These are phyloP conservation scores for Penicillium cosmopolitanum DNA, from an alignment of 495 filamentous ascomycete species.

Conservation along the genomic window DNA sequence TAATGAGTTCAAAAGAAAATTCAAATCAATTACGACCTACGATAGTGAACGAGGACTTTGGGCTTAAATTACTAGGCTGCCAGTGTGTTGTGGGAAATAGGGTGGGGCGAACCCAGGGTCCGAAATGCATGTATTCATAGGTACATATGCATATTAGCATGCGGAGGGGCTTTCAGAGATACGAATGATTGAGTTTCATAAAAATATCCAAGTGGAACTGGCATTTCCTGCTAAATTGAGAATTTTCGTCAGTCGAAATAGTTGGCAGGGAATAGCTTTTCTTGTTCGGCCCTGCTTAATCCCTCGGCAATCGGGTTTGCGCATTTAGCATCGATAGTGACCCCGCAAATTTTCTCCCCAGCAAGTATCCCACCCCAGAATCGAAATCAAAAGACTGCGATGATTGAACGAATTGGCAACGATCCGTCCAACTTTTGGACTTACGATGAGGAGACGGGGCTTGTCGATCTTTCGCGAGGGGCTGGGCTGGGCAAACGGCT, in stretches of 20 bases:
- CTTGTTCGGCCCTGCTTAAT: background rate
- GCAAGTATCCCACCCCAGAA: background rate
- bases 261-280: no score
- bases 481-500: background rate
- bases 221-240: no score
- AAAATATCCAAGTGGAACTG: background rate
- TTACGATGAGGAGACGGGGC: conserved; percentile 11
- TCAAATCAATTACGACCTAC: no score
- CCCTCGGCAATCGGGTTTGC: conserved; percentile 1
- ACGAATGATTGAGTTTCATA: background rate
- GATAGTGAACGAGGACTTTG: no score
- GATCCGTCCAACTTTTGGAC: conserved; percentile 11
- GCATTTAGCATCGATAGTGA: background rate
- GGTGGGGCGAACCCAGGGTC: no score
- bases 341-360: background rate
- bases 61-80: no score
- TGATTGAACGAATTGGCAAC: conserved; percentile 11
- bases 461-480: conserved; percentile 18
- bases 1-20: no score
- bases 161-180: no score
- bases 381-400: background rate
- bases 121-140: no score
- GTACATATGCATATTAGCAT: no score
- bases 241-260: no score
- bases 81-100: no score